These are phyloP conservation scores for Nakataea oryzae DNA, from an alignment of 2,329 filamentous ascomycete genomes.

Conservation along the genomic window DNA sequence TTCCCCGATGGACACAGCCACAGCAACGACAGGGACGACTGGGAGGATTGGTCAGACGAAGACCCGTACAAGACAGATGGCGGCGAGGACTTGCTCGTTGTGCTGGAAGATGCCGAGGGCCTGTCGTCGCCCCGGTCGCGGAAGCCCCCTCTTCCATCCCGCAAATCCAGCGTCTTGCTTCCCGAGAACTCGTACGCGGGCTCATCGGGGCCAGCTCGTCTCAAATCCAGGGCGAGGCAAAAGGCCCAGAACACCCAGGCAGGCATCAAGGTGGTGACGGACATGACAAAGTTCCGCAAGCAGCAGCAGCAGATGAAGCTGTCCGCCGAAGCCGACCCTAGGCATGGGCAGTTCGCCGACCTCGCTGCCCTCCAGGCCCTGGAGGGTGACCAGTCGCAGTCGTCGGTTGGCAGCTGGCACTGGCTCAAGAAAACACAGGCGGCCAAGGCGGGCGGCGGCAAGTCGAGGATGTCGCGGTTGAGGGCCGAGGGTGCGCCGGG, in stretches of 20 bases:
- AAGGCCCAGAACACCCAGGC: slow-evolving; percentile 49
- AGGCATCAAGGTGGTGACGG: slow-evolving; percentile 60
- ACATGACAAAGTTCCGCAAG: slow-evolving; percentile 44
- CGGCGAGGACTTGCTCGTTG: slow-evolving; percentile 21
- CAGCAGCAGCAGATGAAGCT: slow-evolving; percentile 27
- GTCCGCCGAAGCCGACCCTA: slow-evolving; percentile 11
- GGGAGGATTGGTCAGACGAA: slow-evolving; percentile 45
- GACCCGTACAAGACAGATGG: slow-evolving; percentile 25
- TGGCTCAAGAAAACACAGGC: slow-evolving; percentile 37
- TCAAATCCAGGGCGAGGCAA: slow-evolving; percentile 51
- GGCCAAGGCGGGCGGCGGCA: slow-evolving; percentile 13
- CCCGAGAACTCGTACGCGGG: slow-evolving; percentile 21
- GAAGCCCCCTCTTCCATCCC: background rate
- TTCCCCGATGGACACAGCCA: slow-evolving; percentile 6
- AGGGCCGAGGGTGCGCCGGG: slow-evolving; percentile 12
- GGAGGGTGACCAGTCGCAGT: slow-evolving; percentile 42
- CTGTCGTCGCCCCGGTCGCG: slow-evolving; percentile 3
- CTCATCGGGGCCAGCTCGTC: slow-evolving; percentile 26
- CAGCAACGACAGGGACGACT: slow-evolving; percentile 25
- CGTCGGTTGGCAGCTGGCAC: slow-evolving; percentile 46
- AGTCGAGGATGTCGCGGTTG: slow-evolving; percentile 12
- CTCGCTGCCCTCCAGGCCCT: slow-evolving; percentile 48
- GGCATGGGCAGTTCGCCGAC: slow-evolving; percentile 41
- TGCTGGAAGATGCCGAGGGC: slow-evolving; percentile 5
- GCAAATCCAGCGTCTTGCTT: slow-evolving; percentile 12